Evolutionary conservation across 306 rosid species (phyloP).

Genomic region (Prunus fruticosa): DNA sequence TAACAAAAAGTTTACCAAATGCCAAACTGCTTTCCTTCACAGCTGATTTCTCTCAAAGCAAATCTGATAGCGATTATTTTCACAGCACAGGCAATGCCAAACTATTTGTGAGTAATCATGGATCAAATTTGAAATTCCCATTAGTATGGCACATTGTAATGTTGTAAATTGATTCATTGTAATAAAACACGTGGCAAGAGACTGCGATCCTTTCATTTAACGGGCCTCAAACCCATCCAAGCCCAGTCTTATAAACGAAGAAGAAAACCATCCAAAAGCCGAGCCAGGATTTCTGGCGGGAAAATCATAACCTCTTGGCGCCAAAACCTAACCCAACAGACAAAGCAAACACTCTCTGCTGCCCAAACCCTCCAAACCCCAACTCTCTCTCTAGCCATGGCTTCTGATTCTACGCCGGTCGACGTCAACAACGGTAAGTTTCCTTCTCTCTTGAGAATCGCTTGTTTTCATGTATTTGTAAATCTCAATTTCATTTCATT

Average conservation of each 20-base stretch:
- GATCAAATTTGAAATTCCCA: too few relatives aligned
- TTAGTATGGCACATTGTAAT: too few relatives aligned
- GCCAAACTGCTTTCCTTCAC: too few relatives aligned
- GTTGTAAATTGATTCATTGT: too few relatives aligned
- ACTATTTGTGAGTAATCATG: too few relatives aligned
- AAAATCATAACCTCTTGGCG: constrained; percentile 28
- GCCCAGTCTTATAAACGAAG: background rate
- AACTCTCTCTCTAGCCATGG: constrained; percentile 44
- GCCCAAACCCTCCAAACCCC: background rate
- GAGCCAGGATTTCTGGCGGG: background rate
- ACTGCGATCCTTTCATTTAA: constrained; percentile 1
- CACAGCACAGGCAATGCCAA: too few relatives aligned
- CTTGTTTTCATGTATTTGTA: background rate
- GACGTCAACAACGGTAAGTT: constrained; percentile 54
- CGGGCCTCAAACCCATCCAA: background rate
- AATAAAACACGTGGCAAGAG: background rate
- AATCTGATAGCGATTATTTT: too few relatives aligned
- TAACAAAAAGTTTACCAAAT: too few relatives aligned
- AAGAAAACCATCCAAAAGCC: background rate
- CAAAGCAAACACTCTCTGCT: background rate
- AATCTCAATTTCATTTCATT: background rate
- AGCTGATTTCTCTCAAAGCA: too few relatives aligned
- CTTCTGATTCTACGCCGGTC: constrained; percentile 71
- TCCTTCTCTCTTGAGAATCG: background rate
- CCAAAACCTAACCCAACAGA: constrained; percentile 23